These are phyloP conservation scores for Neonectria coccinea DNA, from an alignment of 2,329 filamentous ascomycete genomes.

Conservation along the genomic window DNA sequence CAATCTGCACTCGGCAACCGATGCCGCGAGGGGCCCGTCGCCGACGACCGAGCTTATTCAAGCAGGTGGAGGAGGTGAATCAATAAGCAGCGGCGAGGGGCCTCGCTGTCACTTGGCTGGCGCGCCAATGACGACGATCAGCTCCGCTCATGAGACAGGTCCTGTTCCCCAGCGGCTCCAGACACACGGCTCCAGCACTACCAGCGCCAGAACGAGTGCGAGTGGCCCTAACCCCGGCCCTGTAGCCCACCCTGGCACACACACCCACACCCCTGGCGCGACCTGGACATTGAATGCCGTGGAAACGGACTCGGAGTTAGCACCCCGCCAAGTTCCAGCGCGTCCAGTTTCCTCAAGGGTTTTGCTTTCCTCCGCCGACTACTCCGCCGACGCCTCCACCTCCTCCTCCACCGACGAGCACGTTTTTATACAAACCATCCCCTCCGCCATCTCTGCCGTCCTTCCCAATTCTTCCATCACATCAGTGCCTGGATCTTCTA, in stretches of 20 bases:
- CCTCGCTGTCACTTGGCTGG: constrained; percentile 35
- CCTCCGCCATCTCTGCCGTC: constrained; percentile 26
- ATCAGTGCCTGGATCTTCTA: constrained; percentile 16
- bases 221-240: constrained; percentile 34
- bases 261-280: not conserved
- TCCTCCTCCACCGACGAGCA: constrained; percentile 3
- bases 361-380: constrained; percentile 23
- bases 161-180: constrained; percentile 28
- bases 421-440: constrained; percentile 24
- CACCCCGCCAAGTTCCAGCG: constrained; percentile 21
- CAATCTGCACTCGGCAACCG: constrained; percentile 41
- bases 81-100: constrained; percentile 33
- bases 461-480: not conserved
- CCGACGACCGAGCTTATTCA: constrained; percentile 34
- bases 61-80: constrained; percentile 23
- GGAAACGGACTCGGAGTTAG: not conserved
- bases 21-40: constrained; percentile 31
- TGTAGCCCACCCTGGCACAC: not conserved
- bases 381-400: constrained; percentile 11
- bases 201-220: not conserved
- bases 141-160: constrained; percentile 38
- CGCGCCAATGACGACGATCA: constrained; percentile 41
- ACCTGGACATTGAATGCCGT: constrained; percentile 28
- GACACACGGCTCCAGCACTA: constrained; percentile 15
- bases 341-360: constrained; percentile 23